These are phyloP conservation scores for Tuber umbilicatum DNA, from an alignment of 495 filamentous ascomycete genomes.

Conservation along the genomic window DNA sequence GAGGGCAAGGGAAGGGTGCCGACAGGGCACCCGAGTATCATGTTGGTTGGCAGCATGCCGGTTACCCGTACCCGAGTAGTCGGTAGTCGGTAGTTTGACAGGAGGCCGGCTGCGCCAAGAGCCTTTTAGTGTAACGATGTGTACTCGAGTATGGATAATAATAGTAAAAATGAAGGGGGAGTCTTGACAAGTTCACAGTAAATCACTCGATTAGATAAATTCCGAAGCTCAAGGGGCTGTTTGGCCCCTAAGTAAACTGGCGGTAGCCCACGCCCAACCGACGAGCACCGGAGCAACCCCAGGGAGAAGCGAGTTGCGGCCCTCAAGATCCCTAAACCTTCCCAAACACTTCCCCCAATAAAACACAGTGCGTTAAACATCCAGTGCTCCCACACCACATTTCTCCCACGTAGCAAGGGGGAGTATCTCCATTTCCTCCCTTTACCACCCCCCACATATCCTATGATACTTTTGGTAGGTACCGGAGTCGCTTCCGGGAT, in stretches of 20 bases:
- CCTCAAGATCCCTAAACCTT: not conserved
- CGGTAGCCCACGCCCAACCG: not conserved
- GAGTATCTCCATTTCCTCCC: too few species aligned
- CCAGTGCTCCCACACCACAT: too few species aligned
- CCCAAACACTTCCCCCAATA: too few species aligned
- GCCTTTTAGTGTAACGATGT: not conserved
- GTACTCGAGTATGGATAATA: too few species aligned
- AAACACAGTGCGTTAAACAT: too few species aligned
- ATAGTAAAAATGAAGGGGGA: not conserved
- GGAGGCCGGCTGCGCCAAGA: not conserved
- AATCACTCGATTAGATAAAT: not conserved
- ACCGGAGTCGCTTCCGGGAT: too few species aligned
- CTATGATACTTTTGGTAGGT: too few species aligned
- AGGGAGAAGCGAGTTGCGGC: not conserved
- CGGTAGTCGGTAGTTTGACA: not conserved
- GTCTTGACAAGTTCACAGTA: not conserved
- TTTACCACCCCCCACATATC: too few species aligned
- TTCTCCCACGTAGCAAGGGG: too few species aligned
- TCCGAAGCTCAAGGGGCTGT: not conserved
- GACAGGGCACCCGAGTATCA: not conserved
- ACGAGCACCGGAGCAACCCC: not conserved
- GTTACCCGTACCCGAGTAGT: too few species aligned
- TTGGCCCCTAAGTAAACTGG: not conserved
- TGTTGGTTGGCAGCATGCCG: not conserved
- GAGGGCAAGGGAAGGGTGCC: not conserved